A percentile compares a stretch with the other conserved stretches of the same genome.
Conservation (phyloP, 2,329 filamentous ascomycete species). For the Trichoderma koningiopsis region DNA sequence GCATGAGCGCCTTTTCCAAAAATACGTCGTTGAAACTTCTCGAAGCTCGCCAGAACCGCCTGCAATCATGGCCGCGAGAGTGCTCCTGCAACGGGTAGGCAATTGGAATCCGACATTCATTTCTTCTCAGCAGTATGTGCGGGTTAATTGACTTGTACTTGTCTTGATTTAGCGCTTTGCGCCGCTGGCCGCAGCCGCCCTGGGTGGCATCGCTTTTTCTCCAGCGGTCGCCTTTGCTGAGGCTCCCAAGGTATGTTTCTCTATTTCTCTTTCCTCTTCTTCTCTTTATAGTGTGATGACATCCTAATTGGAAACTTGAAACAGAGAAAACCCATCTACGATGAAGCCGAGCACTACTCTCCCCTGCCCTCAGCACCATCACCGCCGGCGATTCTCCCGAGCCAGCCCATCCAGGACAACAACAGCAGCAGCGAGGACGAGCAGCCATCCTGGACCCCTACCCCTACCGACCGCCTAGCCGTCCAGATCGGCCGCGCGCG, state of each 20-base stretch:
- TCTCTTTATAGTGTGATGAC: neutral
- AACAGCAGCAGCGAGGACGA: constrained; percentile 28
- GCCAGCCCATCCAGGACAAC: constrained; percentile 36
- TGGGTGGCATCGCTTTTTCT: constrained; percentile 51
- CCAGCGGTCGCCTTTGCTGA: constrained; percentile 56
- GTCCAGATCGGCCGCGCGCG: constrained; percentile 78
- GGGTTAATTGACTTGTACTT: constrained; percentile 35
- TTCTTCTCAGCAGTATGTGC: constrained; percentile 25
- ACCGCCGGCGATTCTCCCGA: constrained; percentile 35
- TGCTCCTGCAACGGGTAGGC: constrained; percentile 59
- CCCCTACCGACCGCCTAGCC: constrained; percentile 88
- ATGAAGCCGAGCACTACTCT: constrained; percentile 59
- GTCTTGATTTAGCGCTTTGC: constrained; percentile 49
- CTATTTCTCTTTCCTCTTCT: neutral
- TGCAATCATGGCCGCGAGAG: constrained; percentile 60
- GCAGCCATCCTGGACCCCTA: constrained; percentile 55
- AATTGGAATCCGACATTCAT: neutral
- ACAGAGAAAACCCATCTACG: constrained; percentile 76
- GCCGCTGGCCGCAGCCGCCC: constrained; percentile 56
- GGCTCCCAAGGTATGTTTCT: constrained; percentile 43
- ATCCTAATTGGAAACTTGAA: neutral
- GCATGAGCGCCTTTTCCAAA: constrained; percentile 26
- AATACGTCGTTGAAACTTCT: constrained; percentile 31
- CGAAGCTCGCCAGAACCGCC: constrained; percentile 48
- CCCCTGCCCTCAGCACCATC: constrained; percentile 38